Evolutionary conservation across 1,284 basidiomycete species (phyloP), one percentile per base, ranked within the genome.

Genomic region (Cutaneotrichosporon spelunceum): DNA sequence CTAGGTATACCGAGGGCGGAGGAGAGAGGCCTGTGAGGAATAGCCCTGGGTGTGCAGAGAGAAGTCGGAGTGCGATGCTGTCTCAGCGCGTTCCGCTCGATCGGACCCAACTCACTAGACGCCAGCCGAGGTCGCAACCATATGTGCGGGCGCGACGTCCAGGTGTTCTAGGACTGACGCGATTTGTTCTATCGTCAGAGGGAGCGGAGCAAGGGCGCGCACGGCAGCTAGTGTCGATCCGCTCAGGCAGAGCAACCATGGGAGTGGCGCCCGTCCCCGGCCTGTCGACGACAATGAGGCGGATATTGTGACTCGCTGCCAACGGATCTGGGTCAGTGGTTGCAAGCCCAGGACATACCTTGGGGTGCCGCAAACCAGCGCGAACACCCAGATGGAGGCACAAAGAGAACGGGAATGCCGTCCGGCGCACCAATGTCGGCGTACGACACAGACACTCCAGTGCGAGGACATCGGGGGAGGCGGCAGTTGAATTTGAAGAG

Each of bases 291-390:
- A 71, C 68, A 34, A 78, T 72, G n/a, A 77, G 57, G 14, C 77
- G 61, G 13, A 78, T 61, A 9, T 72, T 68, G 62, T 74, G 74
- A 10, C 63, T 59, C 11, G 59, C 65, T 1, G 71, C 69, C 9
- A 77, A 61, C 0, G 77, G 77, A 60, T 78, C 77, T 78, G 52
- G 24, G 7, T 48, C 34, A 53, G n/a, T 33, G 5, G 19, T 34
- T 26, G 45, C 16, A 23, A 11, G 8, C 27, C 21, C 4, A 14
- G 13, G 24, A 65, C 72, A 57, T 42, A 77, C 76, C 76, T 62
- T 76, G 72, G 5, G 73, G 69, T 1, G 72, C 71, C 9, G 68
- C 74, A n/a, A 77, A 66, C 75, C 77, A 78, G 30, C 77, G 57
- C 8, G 72, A 68, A 53, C 75, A 76, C 4, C 73, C 77, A 36